These are phyloP conservation scores for Heimioporus retisporus DNA, from an alignment of 1,284 basidiomycete genomes.

Conservation along the genomic window DNA sequence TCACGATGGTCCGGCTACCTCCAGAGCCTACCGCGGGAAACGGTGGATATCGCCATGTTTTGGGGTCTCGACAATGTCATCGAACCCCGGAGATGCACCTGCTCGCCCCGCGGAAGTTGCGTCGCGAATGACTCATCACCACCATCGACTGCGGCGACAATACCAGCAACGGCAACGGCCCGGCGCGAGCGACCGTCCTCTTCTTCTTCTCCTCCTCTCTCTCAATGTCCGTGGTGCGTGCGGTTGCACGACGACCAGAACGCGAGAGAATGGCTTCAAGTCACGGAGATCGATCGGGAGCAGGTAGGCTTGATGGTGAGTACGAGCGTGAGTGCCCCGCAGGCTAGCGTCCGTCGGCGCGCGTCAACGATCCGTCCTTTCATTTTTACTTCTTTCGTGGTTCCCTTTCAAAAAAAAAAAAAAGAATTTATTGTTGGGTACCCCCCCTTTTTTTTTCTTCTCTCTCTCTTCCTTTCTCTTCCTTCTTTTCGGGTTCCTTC, in stretches of 20 bases:
- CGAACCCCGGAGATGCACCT: constrained; percentile 26
- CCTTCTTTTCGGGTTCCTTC: constrained; percentile 14
- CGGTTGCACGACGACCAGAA: constrained; percentile 47
- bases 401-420: too few species aligned
- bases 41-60: constrained; percentile 70
- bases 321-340: too few species aligned
- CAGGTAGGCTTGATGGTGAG: constrained; percentile 40
- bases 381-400: too few species aligned
- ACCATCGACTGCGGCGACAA: constrained; percentile 3
- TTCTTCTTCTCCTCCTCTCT: too few species aligned
- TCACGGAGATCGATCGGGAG: constrained; percentile 56
- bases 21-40: constrained; percentile 64
- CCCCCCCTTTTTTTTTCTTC: too few species aligned
- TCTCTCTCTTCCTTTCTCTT: too few species aligned
- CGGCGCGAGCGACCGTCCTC: constrained; percentile 17
- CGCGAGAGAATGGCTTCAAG: constrained; percentile 57
- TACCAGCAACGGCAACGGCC: too few species aligned
- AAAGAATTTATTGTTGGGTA: too few species aligned
- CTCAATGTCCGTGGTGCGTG: constrained; percentile 31
- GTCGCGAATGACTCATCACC: constrained; percentile 5
- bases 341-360: too few species aligned
- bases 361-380: too few species aligned
- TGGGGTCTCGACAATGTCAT: constrained; percentile 57
- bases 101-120: constrained; percentile 21
- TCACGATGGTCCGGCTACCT: constrained; percentile 80